These are phyloP conservation scores for Ammopiptanthus mongolicus DNA, from an alignment of 306 rosid species.

Conservation along the genomic window DNA sequence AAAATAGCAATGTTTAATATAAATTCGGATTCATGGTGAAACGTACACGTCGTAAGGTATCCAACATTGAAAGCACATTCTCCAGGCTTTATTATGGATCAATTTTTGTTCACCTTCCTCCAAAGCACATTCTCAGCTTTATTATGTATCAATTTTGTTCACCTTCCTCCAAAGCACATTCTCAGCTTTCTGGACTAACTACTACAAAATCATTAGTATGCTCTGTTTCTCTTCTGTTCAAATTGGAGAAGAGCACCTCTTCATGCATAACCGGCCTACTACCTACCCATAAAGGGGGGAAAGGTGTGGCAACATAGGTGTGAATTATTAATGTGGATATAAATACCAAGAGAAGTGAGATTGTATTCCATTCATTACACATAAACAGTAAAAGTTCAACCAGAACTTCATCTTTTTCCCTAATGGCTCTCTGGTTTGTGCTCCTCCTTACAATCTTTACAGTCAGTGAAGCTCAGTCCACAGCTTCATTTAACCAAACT, in stretches of 20 bases:
- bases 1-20: background rate
- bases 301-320: background rate
- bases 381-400: background rate
- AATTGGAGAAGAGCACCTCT: background rate
- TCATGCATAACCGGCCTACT: slow-evolving; percentile 34
- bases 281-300: slow-evolving; percentile 25
- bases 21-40: no score
- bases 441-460: slow-evolving; percentile 33
- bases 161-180: background rate
- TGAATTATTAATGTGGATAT: slow-evolving; percentile 11
- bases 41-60: no score
- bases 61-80: no score
- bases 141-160: background rate
- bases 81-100: background rate
- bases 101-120: background rate
- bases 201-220: background rate
- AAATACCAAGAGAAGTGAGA: slow-evolving; percentile 5
- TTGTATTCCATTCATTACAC: slow-evolving; percentile 8
- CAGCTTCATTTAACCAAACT: slow-evolving; percentile 32
- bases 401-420: background rate
- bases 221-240: background rate
- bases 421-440: slow-evolving; percentile 46
- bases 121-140: background rate
- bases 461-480: slow-evolving; percentile 32
- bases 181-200: background rate